A percentile compares a stretch with the other conserved stretches of the same genome.
Evolutionary conservation across 139 green algal species (phyloP).

Genomic region (Chlamydomonas asymmetrica): DNA sequence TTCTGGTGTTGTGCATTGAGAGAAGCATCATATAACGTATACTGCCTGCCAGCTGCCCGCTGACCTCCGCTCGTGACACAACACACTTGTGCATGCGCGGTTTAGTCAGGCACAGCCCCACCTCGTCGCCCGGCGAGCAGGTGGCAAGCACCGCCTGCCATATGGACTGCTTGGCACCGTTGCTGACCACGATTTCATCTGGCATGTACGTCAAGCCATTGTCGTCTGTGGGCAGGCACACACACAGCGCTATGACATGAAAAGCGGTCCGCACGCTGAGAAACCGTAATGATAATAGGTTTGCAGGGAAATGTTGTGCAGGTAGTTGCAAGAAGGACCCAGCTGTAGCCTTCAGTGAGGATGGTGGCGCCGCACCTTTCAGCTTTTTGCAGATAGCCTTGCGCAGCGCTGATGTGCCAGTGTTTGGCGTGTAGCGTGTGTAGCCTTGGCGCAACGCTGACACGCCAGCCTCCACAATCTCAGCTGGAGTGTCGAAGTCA

Average conservation of each 20-base stretch:
- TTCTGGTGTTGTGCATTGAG: too few species aligned
- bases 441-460: conserved; percentile 77
- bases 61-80: too few species aligned
- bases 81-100: too few species aligned
- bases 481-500: conserved; percentile 92
- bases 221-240: conserved; percentile 73
- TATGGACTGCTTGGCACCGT: conserved; percentile 96
- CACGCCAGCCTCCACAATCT: conserved; percentile 79
- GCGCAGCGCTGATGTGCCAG: conserved; percentile 78
- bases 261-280: too few species aligned
- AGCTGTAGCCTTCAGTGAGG: too few species aligned
- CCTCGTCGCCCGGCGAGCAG: conserved; percentile 49
- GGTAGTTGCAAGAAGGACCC: too few species aligned
- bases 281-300: too few species aligned
- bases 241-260: too few species aligned
- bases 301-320: too few species aligned
- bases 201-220: conserved; percentile 86
- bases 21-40: too few species aligned
- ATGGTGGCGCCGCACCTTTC: conserved; percentile 46
- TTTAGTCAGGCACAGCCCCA: too few species aligned
- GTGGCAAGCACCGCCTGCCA: conserved; percentile 76
- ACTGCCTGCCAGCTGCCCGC: too few species aligned
- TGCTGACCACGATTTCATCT: conserved; percentile 89
- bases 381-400: conserved; percentile 90
- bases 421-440: conserved; percentile 95